phyloP scores from a whole-genome alignment of 371 early-diverging fungal genomes.

The Rhizomucor miehei region DNA sequence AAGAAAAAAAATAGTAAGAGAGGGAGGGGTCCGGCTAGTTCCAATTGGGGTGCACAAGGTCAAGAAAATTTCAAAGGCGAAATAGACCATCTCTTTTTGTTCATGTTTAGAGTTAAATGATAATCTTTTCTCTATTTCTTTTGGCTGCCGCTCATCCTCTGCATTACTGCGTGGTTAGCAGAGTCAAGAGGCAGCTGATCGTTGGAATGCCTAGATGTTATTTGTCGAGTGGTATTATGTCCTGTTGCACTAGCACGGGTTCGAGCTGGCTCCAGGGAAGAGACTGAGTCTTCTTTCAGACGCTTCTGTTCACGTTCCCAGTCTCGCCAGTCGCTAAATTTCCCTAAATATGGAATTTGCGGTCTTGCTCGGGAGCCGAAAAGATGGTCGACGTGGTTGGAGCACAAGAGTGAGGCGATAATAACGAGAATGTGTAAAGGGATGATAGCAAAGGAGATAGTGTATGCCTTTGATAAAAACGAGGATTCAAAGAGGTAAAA shows the following conservation, averaged over 20 bases:
- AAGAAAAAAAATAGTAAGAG: slow-evolving; percentile 8
- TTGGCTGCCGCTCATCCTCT: too few relatives aligned
- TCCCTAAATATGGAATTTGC: slow-evolving; percentile 15
- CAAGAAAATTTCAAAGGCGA: too few relatives aligned
- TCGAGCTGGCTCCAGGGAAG: neutral
- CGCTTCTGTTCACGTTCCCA: slow-evolving; percentile 8
- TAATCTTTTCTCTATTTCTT: too few relatives aligned
- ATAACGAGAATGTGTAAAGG: slow-evolving; percentile 22
- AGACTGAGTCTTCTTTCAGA: neutral
- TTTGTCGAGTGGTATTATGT: neutral
- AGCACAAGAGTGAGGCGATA: slow-evolving; percentile 18
- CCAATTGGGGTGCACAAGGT: too few relatives aligned
- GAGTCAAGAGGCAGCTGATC: neutral
- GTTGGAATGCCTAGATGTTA: slow-evolving; percentile 1
- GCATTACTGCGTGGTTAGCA: too few relatives aligned
- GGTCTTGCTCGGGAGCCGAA: slow-evolving; percentile 18
- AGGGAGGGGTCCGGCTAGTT: neutral
- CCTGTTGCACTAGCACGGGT: neutral
- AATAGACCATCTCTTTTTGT: too few relatives aligned
- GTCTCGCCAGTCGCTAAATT: slow-evolving; percentile 17
- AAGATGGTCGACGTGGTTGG: slow-evolving; percentile 20
- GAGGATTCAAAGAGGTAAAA: slow-evolving; percentile 17
- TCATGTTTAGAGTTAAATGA: too few relatives aligned
- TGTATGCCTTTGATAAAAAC: slow-evolving; percentile 20
- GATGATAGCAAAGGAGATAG: slow-evolving; percentile 17